Conservation (phyloP, 2,329 filamentous ascomycete genomes). For the Plenodomus biglobosus region DNA sequence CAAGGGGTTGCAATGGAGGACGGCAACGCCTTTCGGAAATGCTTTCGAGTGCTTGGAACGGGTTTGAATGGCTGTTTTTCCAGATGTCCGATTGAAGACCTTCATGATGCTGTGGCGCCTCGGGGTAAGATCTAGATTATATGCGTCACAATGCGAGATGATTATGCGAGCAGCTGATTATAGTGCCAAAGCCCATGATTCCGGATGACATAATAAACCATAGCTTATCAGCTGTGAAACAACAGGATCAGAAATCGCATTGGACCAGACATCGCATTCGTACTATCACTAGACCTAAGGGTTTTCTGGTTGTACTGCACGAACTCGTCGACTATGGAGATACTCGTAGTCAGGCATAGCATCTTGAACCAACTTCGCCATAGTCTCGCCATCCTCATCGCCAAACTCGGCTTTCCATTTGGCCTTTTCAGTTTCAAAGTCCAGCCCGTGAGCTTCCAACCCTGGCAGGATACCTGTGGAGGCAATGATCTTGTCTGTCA, state of each 20-base stretch:
- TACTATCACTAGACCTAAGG: neutral
- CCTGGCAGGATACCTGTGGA: slow-evolving; percentile 14
- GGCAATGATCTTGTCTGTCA: slow-evolving; percentile 8
- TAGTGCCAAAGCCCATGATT: neutral
- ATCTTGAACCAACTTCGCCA: slow-evolving; percentile 7
- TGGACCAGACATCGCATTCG: neutral
- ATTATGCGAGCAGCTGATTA: neutral
- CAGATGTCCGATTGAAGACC: neutral
- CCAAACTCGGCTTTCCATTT: slow-evolving; percentile 18
- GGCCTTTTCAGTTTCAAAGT: slow-evolving; percentile 9
- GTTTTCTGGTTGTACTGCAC: neutral
- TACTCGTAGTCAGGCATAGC: slow-evolving; percentile 19
- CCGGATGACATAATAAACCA: too few species aligned
- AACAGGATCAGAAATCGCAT: neutral
- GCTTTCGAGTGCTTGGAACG: neutral
- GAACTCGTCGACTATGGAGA: slow-evolving; percentile 2
- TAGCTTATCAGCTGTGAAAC: neutral
- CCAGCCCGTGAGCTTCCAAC: slow-evolving; percentile 2
- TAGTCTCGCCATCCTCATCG: slow-evolving; percentile 4
- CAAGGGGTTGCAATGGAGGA: neutral
- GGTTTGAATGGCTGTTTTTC: neutral
- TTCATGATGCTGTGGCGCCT: too few species aligned
- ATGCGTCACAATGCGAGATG: too few species aligned
- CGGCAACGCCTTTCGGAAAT: neutral
- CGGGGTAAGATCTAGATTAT: too few species aligned